Evolutionary conservation across 1,284 basidiomycete genomes (phyloP).

Genomic region (Mixia osmundae): DNA sequence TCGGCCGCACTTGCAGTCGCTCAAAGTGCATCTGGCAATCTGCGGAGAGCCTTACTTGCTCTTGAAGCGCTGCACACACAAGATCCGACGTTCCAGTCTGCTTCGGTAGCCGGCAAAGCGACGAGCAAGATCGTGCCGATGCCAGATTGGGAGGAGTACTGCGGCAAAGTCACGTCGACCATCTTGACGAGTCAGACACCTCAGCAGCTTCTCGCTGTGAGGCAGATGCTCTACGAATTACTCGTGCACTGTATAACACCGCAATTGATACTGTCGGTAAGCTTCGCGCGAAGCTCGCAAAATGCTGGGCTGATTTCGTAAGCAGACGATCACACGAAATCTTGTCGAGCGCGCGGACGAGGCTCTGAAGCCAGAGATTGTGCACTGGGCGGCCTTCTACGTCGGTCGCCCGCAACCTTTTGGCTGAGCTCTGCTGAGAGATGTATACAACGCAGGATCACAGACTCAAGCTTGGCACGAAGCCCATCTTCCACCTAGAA

Average conservation of each 20-base stretch:
- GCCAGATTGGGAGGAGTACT: slow-evolving; percentile 99
- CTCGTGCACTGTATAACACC: slow-evolving; percentile 97
- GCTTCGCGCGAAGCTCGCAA: neutral
- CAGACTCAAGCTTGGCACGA: slow-evolving; percentile 66
- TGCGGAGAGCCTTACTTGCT: slow-evolving; percentile 81
- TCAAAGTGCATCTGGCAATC: slow-evolving; percentile 61
- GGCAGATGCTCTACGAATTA: slow-evolving; percentile 82
- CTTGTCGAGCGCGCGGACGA: slow-evolving; percentile 74
- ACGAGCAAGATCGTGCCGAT: slow-evolving; percentile 31
- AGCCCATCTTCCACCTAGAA: slow-evolving; percentile 88
- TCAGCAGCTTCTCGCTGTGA: slow-evolving; percentile 66
- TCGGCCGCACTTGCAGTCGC: slow-evolving; percentile 50
- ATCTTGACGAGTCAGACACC: slow-evolving; percentile 89
- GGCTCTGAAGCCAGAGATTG: slow-evolving; percentile 60
- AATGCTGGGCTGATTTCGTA: neutral
- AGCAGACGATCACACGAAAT: slow-evolving; percentile 60
- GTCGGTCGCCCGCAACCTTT: slow-evolving; percentile 33
- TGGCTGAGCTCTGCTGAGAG: slow-evolving; percentile 3
- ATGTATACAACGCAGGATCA: slow-evolving; percentile 51
- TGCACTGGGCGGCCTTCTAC: slow-evolving; percentile 93
- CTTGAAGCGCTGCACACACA: slow-evolving; percentile 94
- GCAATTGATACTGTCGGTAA: slow-evolving; percentile 62
- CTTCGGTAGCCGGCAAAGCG: slow-evolving; percentile 9
- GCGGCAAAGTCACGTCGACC: slow-evolving; percentile 71
- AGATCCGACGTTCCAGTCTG: slow-evolving; percentile 16